A percentile compares a stretch with the other conserved stretches of the same genome.
Evolutionary conservation across 2,329 filamentous ascomycete genomes (phyloP).

Genomic region (Chrysoporthe cubensis): DNA sequence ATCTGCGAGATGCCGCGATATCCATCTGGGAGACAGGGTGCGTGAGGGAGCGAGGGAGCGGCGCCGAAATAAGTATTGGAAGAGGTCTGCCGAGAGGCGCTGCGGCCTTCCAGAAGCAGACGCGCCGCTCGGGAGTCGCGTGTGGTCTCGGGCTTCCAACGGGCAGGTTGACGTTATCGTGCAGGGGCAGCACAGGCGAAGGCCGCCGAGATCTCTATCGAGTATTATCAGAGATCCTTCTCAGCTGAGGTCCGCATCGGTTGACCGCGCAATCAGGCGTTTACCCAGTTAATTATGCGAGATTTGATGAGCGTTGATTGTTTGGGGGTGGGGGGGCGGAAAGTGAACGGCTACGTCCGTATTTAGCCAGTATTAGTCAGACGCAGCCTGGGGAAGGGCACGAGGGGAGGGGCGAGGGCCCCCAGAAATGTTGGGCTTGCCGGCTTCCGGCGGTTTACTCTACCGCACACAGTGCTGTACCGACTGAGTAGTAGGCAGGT

Average conservation of each 20-base stretch:
- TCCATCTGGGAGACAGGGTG: not conserved
- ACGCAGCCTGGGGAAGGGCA: not conserved
- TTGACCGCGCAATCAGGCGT: too few relatives aligned
- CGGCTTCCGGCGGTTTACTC: not conserved
- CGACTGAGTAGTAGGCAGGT: not conserved
- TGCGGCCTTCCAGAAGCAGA: slow-evolving; percentile 17
- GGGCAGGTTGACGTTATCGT: slow-evolving; percentile 8
- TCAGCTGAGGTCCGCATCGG: not conserved
- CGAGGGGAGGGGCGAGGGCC: too few relatives aligned
- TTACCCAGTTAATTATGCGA: not conserved
- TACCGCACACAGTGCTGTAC: too few relatives aligned
- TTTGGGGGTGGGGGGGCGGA: not conserved
- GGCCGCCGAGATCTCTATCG: not conserved
- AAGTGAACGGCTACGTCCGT: too few relatives aligned
- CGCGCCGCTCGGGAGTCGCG: not conserved
- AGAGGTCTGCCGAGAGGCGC: not conserved
- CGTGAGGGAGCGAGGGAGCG: not conserved
- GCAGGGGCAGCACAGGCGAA: not conserved
- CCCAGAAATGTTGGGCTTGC: not conserved
- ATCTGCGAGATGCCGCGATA: not conserved
- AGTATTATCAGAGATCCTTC: not conserved
- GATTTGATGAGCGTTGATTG: not conserved
- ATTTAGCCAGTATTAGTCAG: too few relatives aligned
- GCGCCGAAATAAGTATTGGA: not conserved
- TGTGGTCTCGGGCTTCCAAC: slow-evolving; percentile 11